Evolutionary conservation across 73 alveolate genomes (phyloP).

Genomic region (Urostyla sp.): DNA sequence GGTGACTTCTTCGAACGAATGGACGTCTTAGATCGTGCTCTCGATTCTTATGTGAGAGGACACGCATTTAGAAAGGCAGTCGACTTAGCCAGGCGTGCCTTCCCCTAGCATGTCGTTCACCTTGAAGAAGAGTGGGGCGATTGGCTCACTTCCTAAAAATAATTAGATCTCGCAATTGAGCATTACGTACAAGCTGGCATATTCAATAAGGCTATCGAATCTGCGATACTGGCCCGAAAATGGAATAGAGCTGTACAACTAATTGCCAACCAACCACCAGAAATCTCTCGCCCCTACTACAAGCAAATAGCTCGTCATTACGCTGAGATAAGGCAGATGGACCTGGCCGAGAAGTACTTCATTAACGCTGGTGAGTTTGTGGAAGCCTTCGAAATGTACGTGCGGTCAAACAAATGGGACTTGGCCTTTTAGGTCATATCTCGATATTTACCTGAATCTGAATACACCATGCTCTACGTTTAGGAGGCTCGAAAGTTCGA

Average conservation of each 20-base stretch:
- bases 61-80: conserved; percentile 99
- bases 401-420: conserved; percentile 97
- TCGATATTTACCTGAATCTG: conserved; percentile 95
- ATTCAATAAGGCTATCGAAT: conserved; percentile 99
- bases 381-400: conserved; percentile 98
- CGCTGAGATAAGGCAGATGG: conserved; percentile 98
- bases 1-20: conserved; percentile 99
- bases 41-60: conserved; percentile 98
- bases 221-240: conserved; percentile 97
- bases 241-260: conserved; percentile 97
- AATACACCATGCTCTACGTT: conserved; percentile 90
- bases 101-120: conserved; percentile 79
- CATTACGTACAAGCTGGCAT: conserved; percentile 98
- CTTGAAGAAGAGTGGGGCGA: conserved; percentile 99
- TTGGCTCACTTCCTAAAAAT: conserved; percentile 93
- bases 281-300: conserved; percentile 98
- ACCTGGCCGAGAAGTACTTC: conserved; percentile 97
- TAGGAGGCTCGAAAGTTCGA: conserved; percentile 97
- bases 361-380: conserved; percentile 96
- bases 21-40: conserved; percentile 97
- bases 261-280: conserved; percentile 95
- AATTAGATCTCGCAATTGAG: conserved; percentile 85
- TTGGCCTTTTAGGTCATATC: conserved; percentile 95
- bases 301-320: conserved; percentile 98
- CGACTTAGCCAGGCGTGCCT: conserved; percentile 78